Percentiles rank a stretch among this genome's conserved stretches.
phyloP scores from a whole-genome alignment of 73 alveolate species.

The Blepharisma stoltei region DNA sequence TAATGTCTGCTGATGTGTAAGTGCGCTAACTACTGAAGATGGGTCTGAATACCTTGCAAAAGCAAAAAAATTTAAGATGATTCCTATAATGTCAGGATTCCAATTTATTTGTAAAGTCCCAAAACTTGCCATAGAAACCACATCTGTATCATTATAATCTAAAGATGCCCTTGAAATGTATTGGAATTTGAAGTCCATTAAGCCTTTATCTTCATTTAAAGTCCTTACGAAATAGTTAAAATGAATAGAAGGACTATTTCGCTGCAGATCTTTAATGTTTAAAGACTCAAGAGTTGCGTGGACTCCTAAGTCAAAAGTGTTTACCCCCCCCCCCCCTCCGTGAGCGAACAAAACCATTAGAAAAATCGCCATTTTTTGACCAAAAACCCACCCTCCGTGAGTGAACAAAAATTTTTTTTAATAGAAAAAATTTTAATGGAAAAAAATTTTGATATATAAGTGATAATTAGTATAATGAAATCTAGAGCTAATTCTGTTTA shows the following conservation, averaged over 20 bases:
- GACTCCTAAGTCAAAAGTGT: not conserved
- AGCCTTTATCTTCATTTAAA: not conserved
- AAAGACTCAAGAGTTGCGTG: not conserved
- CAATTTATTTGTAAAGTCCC: not conserved
- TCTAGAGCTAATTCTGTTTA: too few species aligned
- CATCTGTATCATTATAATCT: not conserved
- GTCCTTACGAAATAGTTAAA: not conserved
- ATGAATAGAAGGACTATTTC: conserved; percentile 16
- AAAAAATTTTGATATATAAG: too few species aligned
- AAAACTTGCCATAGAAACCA: not conserved
- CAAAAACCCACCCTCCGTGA: too few species aligned
- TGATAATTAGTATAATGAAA: too few species aligned
- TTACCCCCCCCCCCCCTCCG: too few species aligned
- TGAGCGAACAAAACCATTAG: too few species aligned
- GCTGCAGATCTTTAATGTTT: not conserved
- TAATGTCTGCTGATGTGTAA: not conserved
- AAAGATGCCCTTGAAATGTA: not conserved
- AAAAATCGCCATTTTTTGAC: too few species aligned
- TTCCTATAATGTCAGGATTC: conserved; percentile 19
- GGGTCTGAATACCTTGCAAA: conserved; percentile 16
- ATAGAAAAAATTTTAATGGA: too few species aligned
- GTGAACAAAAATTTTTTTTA: too few species aligned
- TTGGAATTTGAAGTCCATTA: conserved; percentile 6
- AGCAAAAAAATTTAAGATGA: conserved; percentile 8
- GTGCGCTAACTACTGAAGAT: too few species aligned